phyloP scores from a whole-genome alignment of 495 filamentous ascomycete genomes.

The Letharia columbiana region DNA sequence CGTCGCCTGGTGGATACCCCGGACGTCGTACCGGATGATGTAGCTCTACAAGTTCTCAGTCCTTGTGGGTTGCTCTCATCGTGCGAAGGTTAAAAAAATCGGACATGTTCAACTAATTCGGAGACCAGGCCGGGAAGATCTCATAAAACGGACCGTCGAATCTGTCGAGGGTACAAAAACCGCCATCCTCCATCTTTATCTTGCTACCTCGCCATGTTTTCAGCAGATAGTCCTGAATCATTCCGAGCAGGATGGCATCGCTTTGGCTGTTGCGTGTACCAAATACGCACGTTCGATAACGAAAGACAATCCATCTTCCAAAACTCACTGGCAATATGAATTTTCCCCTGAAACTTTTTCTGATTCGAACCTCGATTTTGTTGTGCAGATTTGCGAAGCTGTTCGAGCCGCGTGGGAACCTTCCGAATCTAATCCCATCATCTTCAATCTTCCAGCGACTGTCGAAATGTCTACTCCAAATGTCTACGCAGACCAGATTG shows the following conservation, averaged over 20 bases:
- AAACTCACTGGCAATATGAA: slow-evolving; percentile 83
- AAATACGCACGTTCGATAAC: slow-evolving; percentile 83
- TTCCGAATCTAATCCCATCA: slow-evolving; percentile 70
- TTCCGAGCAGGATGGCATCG: slow-evolving; percentile 70
- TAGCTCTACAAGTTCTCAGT: slow-evolving; percentile 90
- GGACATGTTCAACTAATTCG: not conserved
- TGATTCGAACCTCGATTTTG: slow-evolving; percentile 78
- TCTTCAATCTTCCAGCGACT: slow-evolving; percentile 96
- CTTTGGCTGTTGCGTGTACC: slow-evolving; percentile 78
- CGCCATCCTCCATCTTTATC: slow-evolving; percentile 93
- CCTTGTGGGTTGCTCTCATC: slow-evolving; percentile 46
- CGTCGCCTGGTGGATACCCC: slow-evolving; percentile 79
- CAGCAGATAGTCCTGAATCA: slow-evolving; percentile 71
- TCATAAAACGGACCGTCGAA: slow-evolving; percentile 84
- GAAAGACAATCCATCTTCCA: slow-evolving; percentile 77
- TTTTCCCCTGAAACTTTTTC: slow-evolving; percentile 97
- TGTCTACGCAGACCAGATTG: slow-evolving; percentile 92
- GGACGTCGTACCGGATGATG: slow-evolving; percentile 80
- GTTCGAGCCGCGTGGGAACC: slow-evolving; percentile 96
- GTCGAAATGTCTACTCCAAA: slow-evolving; percentile 96
- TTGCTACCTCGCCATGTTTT: slow-evolving; percentile 70
- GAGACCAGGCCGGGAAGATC: slow-evolving; percentile 56
- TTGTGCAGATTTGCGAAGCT: slow-evolving; percentile 78
- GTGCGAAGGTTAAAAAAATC: not conserved
- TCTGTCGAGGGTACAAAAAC: slow-evolving; percentile 87